Percentiles rank a stretch among this genome's conserved stretches.
These are phyloP conservation scores for Corrigiola litoralis DNA, from an alignment of 179 eudicot species.

Conservation along the genomic window DNA sequence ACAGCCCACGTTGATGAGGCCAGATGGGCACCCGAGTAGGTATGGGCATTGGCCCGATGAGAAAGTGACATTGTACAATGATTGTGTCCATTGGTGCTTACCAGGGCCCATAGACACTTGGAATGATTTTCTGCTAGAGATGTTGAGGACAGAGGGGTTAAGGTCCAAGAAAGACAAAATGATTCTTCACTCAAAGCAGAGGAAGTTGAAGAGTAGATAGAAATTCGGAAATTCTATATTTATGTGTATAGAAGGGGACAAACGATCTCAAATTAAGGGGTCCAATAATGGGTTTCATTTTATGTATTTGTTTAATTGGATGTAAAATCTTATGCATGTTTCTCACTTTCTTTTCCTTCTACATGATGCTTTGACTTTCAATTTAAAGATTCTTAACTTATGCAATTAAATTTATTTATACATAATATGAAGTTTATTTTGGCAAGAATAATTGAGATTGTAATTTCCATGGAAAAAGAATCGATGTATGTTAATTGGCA, in stretches of 20 bases:
- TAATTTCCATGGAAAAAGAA: no score
- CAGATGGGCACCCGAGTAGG: constrained; percentile 71
- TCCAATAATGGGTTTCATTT: background rate
- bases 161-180: constrained; percentile 8
- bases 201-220: constrained; percentile 15
- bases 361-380: no score
- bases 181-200: constrained; percentile 13
- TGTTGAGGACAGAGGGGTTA: constrained; percentile 34
- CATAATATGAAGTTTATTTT: no score
- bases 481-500: no score
- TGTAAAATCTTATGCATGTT: background rate
- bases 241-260: background rate
- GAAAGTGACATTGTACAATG: constrained; percentile 45
- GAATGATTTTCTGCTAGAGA: constrained; percentile 53
- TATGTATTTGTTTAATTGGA: background rate
- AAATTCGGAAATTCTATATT: background rate
- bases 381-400: no score
- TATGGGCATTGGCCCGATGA: constrained; percentile 56
- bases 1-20: constrained; percentile 45
- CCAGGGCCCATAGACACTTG: constrained; percentile 65
- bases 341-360: no score
- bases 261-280: background rate
- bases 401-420: no score
- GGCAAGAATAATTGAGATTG: no score
- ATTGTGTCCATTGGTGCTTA: constrained; percentile 71